A percentile compares a stretch with the other conserved stretches of the same genome.
Evolutionary conservation across 768 basidiomycete genomes (phyloP).

Genomic region (Mycena rosella): DNA sequence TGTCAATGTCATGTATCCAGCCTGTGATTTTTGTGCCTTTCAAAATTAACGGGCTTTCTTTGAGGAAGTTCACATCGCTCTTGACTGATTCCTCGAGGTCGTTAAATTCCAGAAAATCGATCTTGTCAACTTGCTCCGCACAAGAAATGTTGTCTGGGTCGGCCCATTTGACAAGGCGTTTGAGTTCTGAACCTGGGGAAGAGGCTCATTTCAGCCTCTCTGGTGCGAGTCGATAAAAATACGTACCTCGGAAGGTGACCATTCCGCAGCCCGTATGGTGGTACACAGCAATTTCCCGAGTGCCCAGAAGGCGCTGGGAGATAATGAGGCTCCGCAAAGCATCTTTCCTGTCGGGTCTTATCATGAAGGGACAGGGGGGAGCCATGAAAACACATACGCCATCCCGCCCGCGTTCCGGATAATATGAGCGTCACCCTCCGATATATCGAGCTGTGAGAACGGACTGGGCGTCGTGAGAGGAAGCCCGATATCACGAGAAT

Average conservation of each 20-base stretch:
- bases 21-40: constrained; percentile 68
- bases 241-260: constrained; percentile 73
- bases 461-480: constrained; percentile 52
- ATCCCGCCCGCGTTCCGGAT: constrained; percentile 81
- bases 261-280: constrained; percentile 83
- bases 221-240: too few relatives aligned
- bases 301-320: constrained; percentile 80
- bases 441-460: constrained; percentile 68
- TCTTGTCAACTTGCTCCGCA: constrained; percentile 52
- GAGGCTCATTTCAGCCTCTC: too few relatives aligned
- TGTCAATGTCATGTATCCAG: constrained; percentile 76
- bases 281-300: constrained; percentile 74
- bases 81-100: constrained; percentile 66
- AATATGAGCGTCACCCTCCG: constrained; percentile 78
- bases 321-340: constrained; percentile 76
- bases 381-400: constrained; percentile 57
- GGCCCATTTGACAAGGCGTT: constrained; percentile 61
- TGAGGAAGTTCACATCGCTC: constrained; percentile 69
- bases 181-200: constrained; percentile 62
- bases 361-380: neutral
- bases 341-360: constrained; percentile 58
- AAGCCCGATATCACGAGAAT: constrained; percentile 1
- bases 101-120: constrained; percentile 69
- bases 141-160: constrained; percentile 48
- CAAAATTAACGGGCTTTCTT: constrained; percentile 67